phyloP scores from a whole-genome alignment of 768 basidiomycete genomes.

The Suillus lakei region DNA sequence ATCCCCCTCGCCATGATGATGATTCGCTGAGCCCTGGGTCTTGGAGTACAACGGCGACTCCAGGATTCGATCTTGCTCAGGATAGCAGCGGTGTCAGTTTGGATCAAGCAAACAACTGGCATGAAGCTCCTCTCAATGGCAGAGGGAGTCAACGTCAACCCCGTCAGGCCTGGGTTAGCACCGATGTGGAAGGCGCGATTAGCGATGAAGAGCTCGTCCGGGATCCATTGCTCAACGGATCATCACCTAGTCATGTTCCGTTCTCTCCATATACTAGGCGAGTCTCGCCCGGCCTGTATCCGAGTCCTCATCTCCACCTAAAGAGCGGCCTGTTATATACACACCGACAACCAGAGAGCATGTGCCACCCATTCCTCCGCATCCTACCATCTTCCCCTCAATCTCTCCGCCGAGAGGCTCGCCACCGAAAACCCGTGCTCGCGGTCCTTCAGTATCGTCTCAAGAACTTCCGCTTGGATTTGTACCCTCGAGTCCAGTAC shows the following conservation, averaged over 20 bases:
- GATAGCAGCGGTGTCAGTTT: slow-evolving; percentile 20
- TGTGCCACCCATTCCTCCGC: slow-evolving; percentile 16
- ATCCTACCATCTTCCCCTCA: slow-evolving; percentile 6
- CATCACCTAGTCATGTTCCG: slow-evolving; percentile 19
- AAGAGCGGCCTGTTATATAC: slow-evolving; percentile 15
- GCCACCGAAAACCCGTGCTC: slow-evolving; percentile 17
- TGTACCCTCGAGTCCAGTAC: slow-evolving; percentile 25
- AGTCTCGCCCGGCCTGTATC: slow-evolving; percentile 15
- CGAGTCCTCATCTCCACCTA: slow-evolving; percentile 19
- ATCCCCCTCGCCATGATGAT: slow-evolving; percentile 32
- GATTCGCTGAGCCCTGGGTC: slow-evolving; percentile 53
- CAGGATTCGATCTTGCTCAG: slow-evolving; percentile 50
- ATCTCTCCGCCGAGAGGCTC: slow-evolving; percentile 12
- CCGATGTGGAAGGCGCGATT: slow-evolving; percentile 43
- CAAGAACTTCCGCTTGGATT: slow-evolving; percentile 17
- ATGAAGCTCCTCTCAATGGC: slow-evolving; percentile 35
- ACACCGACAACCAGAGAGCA: neutral
- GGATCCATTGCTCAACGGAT: slow-evolving; percentile 19
- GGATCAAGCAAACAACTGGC: slow-evolving; percentile 30
- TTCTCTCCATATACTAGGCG: slow-evolving; percentile 17
- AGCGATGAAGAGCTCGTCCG: slow-evolving; percentile 32
- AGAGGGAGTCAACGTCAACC: slow-evolving; percentile 22
- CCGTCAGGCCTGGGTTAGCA: slow-evolving; percentile 45
- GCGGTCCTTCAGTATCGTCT: slow-evolving; percentile 13
- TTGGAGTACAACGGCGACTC: slow-evolving; percentile 82